Base-by-base conservation (phyloP, 2,329 filamentous ascomycete species). In the Penicillium griseofulvum region DNA sequence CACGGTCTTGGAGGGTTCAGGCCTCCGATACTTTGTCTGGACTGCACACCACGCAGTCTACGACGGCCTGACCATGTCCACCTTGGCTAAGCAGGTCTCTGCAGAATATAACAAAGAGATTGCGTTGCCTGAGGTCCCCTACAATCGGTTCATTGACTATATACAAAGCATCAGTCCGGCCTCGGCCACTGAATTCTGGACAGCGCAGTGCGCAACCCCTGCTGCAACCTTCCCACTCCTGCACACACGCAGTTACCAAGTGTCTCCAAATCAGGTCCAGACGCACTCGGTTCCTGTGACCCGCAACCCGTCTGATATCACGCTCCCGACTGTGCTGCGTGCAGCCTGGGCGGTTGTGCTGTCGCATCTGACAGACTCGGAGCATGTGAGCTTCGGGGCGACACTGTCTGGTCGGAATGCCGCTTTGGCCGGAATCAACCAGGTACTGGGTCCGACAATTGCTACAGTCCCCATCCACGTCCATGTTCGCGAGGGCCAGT, bases 31-130 rank as follows among this genome's bases (percentile, higher is more conserved):
- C 47, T 68, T 78, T 17, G 63, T 76, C 12, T 73, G 73, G 55
- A 76, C 74, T 0, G 68, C 72, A 52, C 76, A 78, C 56, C 75
- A 78, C 50, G 71, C 72, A 9, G 62, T 76, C 1, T 78, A 77
- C 55, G 76, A 78, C 58, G 75, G 73, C 2, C 66, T 61, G 63
- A 60, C 46, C 65, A 65, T 51, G 60, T 65, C 44, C 52, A 39
- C 12, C 17, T 26, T 49, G 47, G 33, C 47, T 4, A 49, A 49
- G 47, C 47, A 39, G 29, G 47, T 49, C 17, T 38, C 33, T 28
- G 34, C 33, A n/a, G 34, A 39, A 29, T 39, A 39, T 26, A 33
- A 49, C 33, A 16, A 39, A 17, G 47, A 49, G 31, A 39, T 39
- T 37, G n/a, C 47, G 17, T 39, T 39, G 34, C 47, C 47, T 28